A percentile compares a stretch with the other conserved stretches of the same genome.
These are phyloP conservation scores for Pyronema domesticum DNA, from an alignment of 495 filamentous ascomycete species.

Conservation along the genomic window DNA sequence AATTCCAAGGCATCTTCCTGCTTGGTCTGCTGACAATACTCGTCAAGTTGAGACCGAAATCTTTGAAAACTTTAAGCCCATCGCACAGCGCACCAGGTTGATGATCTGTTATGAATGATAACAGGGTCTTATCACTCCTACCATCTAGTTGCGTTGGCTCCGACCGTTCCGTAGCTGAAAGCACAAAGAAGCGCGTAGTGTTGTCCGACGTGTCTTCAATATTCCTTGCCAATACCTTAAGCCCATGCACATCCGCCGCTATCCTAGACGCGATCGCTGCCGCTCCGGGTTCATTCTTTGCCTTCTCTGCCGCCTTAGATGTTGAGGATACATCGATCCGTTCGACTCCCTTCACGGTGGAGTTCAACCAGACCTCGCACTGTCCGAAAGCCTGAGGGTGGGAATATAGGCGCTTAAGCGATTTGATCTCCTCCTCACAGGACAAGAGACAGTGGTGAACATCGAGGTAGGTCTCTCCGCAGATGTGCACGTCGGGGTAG, in stretches of 20 bases:
- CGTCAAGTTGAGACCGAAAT: slow-evolving; percentile 58
- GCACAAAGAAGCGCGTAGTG: slow-evolving; percentile 70
- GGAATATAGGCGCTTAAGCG: slow-evolving; percentile 53
- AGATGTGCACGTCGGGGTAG: slow-evolving; percentile 51
- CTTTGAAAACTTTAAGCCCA: slow-evolving; percentile 59
- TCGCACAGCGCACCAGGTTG: slow-evolving; percentile 64
- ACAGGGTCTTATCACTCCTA: slow-evolving; percentile 45
- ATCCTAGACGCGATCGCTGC: slow-evolving; percentile 63
- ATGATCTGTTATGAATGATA: slow-evolving; percentile 70
- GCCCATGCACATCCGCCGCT: slow-evolving; percentile 47
- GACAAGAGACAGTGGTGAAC: slow-evolving; percentile 26
- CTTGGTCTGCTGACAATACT: slow-evolving; percentile 79
- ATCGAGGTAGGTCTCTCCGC: slow-evolving; percentile 62
- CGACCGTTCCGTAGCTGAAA: slow-evolving; percentile 29
- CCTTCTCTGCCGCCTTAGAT: slow-evolving; percentile 60
- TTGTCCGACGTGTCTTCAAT: slow-evolving; percentile 79
- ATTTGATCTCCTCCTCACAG: slow-evolving; percentile 25
- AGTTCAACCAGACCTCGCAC: slow-evolving; percentile 55
- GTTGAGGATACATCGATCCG: slow-evolving; percentile 75
- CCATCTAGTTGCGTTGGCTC: slow-evolving; percentile 33
- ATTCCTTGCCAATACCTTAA: slow-evolving; percentile 49
- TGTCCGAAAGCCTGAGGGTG: slow-evolving; percentile 93
- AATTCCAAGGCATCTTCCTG: slow-evolving; percentile 59
- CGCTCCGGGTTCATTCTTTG: slow-evolving; percentile 37
- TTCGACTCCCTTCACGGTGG: slow-evolving; percentile 50